Evolutionary conservation across 371 early-diverging fungal genomes (phyloP).

Genomic region (Sporodiniella umbellata): DNA sequence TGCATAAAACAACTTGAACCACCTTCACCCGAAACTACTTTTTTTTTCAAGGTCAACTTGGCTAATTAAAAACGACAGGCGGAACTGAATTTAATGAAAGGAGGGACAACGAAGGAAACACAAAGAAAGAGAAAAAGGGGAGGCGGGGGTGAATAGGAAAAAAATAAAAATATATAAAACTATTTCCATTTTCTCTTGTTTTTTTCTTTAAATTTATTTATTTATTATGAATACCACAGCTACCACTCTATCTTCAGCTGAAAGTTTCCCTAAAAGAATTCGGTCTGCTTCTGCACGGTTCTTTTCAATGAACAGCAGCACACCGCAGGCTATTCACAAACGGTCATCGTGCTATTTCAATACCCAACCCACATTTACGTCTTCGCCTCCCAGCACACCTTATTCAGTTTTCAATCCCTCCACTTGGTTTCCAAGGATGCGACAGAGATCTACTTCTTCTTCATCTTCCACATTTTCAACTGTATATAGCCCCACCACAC

Average conservation of each 20-base stretch:
- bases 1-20: too few species aligned
- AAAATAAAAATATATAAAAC: neutral
- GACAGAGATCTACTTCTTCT: conserved; percentile 17
- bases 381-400: neutral
- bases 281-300: conserved; percentile 17
- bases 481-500: conserved; percentile 7
- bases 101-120: too few species aligned
- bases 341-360: conserved; percentile 6
- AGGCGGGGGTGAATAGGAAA: neutral
- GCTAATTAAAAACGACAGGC: neutral
- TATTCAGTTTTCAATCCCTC: conserved; percentile 6
- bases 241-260: conserved; percentile 1
- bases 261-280: conserved; percentile 17
- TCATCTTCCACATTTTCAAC: conserved; percentile 16
- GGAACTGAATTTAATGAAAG: neutral
- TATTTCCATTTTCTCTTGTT: conserved; percentile 3
- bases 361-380: neutral
- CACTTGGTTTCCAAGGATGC: conserved; percentile 18
- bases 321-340: neutral
- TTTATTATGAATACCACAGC: neutral
- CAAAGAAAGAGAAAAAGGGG: neutral
- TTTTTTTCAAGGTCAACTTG: neutral
- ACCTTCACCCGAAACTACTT: neutral
- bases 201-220: neutral
- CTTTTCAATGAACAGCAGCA: conserved; percentile 9